Conservation (phyloP, 2,329 filamentous ascomycete species). For the Tolypocladium amazonense region DNA sequence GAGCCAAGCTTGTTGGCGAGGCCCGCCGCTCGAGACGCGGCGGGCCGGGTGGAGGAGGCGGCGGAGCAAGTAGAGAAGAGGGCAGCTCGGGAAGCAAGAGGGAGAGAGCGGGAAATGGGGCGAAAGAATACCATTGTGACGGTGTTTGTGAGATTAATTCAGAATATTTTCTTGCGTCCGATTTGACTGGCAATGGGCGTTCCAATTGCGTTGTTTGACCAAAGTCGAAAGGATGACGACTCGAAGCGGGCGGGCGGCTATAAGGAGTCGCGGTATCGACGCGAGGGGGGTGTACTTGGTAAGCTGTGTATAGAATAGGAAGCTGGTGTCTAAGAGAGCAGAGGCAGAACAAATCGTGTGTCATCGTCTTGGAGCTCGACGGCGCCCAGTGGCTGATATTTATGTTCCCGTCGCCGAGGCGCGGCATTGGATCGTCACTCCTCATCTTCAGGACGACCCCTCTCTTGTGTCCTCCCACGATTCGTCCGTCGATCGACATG, state of each 20-base stretch:
- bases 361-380: not conserved
- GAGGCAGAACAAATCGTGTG: not conserved
- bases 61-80: constrained; percentile 13
- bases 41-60: constrained; percentile 6
- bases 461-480: not conserved
- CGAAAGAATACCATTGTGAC: constrained; percentile 22
- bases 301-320: not conserved
- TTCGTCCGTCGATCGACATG: not conserved
- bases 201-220: not conserved
- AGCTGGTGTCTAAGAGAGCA: not conserved
- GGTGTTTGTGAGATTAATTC: not conserved
- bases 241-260: not conserved
- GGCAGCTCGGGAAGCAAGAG: constrained; percentile 14
- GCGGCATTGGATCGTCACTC: not conserved
- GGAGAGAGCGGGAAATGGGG: constrained; percentile 14
- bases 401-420: not conserved
- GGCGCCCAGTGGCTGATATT: not conserved
- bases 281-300: not conserved
- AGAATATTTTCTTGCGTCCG: not conserved
- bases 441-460: not conserved
- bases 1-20: constrained; percentile 7
- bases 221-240: not conserved
- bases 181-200: not conserved
- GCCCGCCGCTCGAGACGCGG: constrained; percentile 5
- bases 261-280: not conserved